phyloP scores from a whole-genome alignment of 1,284 basidiomycete species.

The Athelia psychrophila region DNA sequence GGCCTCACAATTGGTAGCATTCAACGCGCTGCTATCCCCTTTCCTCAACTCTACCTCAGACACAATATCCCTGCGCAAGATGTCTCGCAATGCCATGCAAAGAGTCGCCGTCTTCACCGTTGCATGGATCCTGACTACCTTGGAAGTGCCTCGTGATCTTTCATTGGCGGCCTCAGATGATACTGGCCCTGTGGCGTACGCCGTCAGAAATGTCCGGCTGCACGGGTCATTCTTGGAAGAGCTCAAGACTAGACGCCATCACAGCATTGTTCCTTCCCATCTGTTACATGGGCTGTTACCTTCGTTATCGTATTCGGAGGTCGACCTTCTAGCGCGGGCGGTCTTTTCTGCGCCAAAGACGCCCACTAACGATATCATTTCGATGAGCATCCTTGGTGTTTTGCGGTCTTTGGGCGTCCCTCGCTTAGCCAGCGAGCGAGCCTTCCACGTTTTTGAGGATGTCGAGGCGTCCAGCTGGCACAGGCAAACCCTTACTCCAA shows the following conservation, averaged over 20 bases:
- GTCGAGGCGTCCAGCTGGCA: slow-evolving; percentile 5
- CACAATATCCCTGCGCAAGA: too few species aligned
- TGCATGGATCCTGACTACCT: slow-evolving; percentile 1
- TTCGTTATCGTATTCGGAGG: neutral
- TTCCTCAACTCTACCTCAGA: too few species aligned
- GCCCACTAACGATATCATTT: neutral
- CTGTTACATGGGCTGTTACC: neutral
- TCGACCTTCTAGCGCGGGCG: neutral
- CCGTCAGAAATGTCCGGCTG: neutral
- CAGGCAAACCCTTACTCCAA: neutral
- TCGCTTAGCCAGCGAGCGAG: neutral
- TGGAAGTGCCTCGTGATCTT: neutral
- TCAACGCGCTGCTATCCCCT: too few species aligned
- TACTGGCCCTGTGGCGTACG: neutral
- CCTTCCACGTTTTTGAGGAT: slow-evolving; percentile 1
- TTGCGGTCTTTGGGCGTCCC: slow-evolving; percentile 1
- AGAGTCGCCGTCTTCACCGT: neutral
- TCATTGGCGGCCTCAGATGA: neutral
- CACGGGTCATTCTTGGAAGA: neutral
- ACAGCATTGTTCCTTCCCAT: neutral
- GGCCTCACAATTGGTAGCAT: too few species aligned
- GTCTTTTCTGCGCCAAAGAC: neutral
- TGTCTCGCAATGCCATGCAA: neutral
- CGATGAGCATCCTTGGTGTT: neutral
- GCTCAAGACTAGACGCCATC: neutral